These are phyloP conservation scores for Aspergillus glaucus DNA, from an alignment of 2,329 filamentous ascomycete species.

Conservation along the genomic window DNA sequence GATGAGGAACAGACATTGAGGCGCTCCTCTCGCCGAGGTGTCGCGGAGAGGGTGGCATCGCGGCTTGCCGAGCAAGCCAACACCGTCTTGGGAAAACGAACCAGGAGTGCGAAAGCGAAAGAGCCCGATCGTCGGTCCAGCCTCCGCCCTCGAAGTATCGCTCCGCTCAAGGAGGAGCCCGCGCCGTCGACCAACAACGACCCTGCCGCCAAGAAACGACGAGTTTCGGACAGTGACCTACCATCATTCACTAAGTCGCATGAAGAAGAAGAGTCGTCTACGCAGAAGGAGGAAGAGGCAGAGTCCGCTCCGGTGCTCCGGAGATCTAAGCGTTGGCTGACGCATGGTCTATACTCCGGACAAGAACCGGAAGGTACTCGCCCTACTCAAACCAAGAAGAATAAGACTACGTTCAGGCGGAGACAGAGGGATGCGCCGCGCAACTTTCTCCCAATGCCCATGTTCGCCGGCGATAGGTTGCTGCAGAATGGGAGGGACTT, in stretches of 20 bases:
- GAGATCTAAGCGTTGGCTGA: constrained; percentile 67
- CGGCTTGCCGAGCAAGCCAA: constrained; percentile 42
- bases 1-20: constrained; percentile 25
- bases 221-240: constrained; percentile 34
- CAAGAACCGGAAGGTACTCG: constrained; percentile 54
- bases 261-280: constrained; percentile 6
- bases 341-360: constrained; percentile 79
- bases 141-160: constrained; percentile 48
- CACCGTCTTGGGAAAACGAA: constrained; percentile 55
- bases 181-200: constrained; percentile 17
- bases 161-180: constrained; percentile 19
- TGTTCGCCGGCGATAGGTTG: constrained; percentile 67
- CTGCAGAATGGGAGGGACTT: constrained; percentile 72
- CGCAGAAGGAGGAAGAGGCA: constrained; percentile 12
- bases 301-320: constrained; percentile 16
- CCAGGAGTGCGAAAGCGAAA: constrained; percentile 50
- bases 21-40: constrained; percentile 39
- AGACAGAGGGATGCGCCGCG: constrained; percentile 22
- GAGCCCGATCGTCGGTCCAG: constrained; percentile 52
- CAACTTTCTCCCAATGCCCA: constrained; percentile 63
- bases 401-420: constrained; percentile 31
- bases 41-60: constrained; percentile 37
- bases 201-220: constrained; percentile 36
- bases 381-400: constrained; percentile 45
- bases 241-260: constrained; percentile 15